Base-by-base conservation (phyloP, 2,329 filamentous ascomycete species). In the Aspergillus phoenicis region DNA sequence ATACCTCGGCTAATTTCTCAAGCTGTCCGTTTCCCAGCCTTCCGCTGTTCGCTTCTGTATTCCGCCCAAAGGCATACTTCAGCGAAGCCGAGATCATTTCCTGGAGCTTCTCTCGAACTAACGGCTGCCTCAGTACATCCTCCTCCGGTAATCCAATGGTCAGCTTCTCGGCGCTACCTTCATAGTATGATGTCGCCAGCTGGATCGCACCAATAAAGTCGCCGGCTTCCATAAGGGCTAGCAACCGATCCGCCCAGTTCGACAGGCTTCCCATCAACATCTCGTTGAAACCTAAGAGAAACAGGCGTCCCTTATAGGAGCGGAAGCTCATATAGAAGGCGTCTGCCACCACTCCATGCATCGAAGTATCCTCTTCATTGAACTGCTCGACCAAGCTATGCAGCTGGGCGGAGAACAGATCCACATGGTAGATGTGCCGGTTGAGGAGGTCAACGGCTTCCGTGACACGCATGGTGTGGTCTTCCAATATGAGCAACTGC, bases 271-370 rank as follows among this genome's bases (percentile, higher is more conserved):
- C 95, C 52, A 98, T 91, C 0, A 92, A 91, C 43, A 97, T 82
- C 71, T 98, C 94, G 71, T 94, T 95, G 78, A 94, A 93, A n/a
- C 95, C 93, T 8, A 99, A 83, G 4, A 98, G 80, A 71, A 99
- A 99, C 38, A 97, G 82, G 30, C 94, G 87, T 5, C 95, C 93
- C 76, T 98, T 99, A 79, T 98, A 99, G 3, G 92, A 86, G 71
- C 91, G 92, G 77, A 98, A 94, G 76, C 94, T 97, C 92, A 98
- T 98, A 73, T 94, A 94, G 69, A 97, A 99, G 0, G 93, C 95
- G 81, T 99, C 95, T 7, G 94, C 94, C 52, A 98, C 91, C 8
- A 98, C 93, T 2, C 94, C 94, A 77, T 98, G 95, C 88, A 98
- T 90, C 0, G 92, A 91, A 0, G 86, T 83, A 69, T 97, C 93